Evolutionary conservation across 148 eudicot genomes (phyloP).

Genomic region (Linanthus parryae): DNA sequence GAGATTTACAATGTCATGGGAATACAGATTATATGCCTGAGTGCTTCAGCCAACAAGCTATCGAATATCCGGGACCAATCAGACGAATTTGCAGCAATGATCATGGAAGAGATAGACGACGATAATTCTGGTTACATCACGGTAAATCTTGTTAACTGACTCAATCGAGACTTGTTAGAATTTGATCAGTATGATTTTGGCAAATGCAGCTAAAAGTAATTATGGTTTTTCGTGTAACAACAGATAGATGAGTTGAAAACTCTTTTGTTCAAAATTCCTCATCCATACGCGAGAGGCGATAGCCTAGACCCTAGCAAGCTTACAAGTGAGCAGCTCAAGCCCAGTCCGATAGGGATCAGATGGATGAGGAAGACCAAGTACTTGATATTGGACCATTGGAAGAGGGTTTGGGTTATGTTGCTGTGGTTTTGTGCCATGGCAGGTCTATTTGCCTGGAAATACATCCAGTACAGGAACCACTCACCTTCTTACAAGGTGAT

Average conservation of each 20-base stretch:
- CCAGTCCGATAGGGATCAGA: slow-evolving; percentile 13
- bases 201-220: too few relatives aligned
- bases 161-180: too few relatives aligned
- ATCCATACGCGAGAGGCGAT: slow-evolving; percentile 20
- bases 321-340: slow-evolving; percentile 40
- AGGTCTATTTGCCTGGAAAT: slow-evolving; percentile 34
- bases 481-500: slow-evolving; percentile 26
- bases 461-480: slow-evolving; percentile 21
- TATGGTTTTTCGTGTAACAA: too few relatives aligned
- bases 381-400: slow-evolving; percentile 38
- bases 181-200: too few relatives aligned
- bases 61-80: slow-evolving; percentile 39
- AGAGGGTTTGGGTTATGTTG: slow-evolving; percentile 37
- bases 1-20: too few relatives aligned
- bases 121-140: slow-evolving; percentile 31
- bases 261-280: slow-evolving; percentile 40
- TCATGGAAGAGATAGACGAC: slow-evolving; percentile 48
- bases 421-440: slow-evolving; percentile 34
- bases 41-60: slow-evolving; percentile 44
- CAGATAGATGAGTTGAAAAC: slow-evolving; percentile 43
- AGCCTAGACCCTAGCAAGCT: slow-evolving; percentile 35
- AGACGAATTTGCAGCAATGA: slow-evolving; percentile 39
- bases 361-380: slow-evolving; percentile 21
- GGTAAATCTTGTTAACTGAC: slow-evolving; percentile 18
- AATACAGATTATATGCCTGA: slow-evolving; percentile 37